Conservation (phyloP, 306 rosid genomes). For the Mimosa pudica region DNA sequence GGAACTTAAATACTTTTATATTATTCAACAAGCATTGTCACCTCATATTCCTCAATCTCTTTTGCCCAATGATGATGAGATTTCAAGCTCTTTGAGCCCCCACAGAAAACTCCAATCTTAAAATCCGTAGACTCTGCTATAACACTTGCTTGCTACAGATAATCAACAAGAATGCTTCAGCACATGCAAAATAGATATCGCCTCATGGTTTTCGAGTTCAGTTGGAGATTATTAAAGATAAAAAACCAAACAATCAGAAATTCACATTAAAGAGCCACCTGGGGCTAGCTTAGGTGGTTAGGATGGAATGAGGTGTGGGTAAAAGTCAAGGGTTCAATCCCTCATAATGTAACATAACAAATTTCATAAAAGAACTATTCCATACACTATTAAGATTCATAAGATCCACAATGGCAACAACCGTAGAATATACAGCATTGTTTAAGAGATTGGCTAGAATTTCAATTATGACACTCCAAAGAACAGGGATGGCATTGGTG, state of each 20-base stretch:
- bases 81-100: conserved; percentile 65
- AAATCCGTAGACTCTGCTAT: conserved; percentile 75
- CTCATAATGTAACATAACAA: conserved; percentile 1
- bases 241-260: conserved; percentile 20
- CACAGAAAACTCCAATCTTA: conserved; percentile 69
- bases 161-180: conserved; percentile 34
- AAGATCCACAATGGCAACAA: conserved; percentile 22
- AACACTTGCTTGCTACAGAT: conserved; percentile 79
- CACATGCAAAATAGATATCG: conserved; percentile 10
- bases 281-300: background rate
- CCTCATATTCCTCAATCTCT: conserved; percentile 80
- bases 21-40: conserved; percentile 38
- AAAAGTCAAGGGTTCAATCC: background rate
- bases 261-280: background rate
- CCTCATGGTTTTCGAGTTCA: conserved; percentile 1
- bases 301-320: background rate
- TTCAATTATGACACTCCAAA: conserved; percentile 19
- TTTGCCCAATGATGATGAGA: conserved; percentile 64
- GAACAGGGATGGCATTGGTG: conserved; percentile 25
- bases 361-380: background rate
- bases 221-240: conserved; percentile 11
- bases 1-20: conserved; percentile 23
- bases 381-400: background rate
- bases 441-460: background rate
- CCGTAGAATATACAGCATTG: background rate